A percentile compares a stretch with the other conserved stretches of the same genome.
Conservation (phyloP, 176 grass and related monocot species). For the barley (Hordeum vulgare) region MorexV3_pseudomolecules_assembly NC_058522.1:225212237-225212736, state of each 20-base stretch:
- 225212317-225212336: no score
- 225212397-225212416: no score
- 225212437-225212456: not conserved
- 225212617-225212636: not conserved
- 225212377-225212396: no score
- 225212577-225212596: not conserved
- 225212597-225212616: not conserved
- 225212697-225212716: slow-evolving; percentile 67
- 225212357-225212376: no score
- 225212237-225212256: no score
- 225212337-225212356: no score
- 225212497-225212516: not conserved
- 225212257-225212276: no score
- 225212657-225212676: slow-evolving; percentile 70
- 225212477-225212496: not conserved
- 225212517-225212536: not conserved
- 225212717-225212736: slow-evolving; percentile 90
- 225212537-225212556: not conserved
- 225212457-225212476: not conserved
- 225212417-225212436: no score
- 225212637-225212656: slow-evolving; percentile 71
- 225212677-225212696: slow-evolving; percentile 87
- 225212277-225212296: no score
- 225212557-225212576: slow-evolving; percentile 29
- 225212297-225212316: no score